Conservation (phyloP, 1,284 basidiomycete genomes). For the Malassezia equina region DNA sequence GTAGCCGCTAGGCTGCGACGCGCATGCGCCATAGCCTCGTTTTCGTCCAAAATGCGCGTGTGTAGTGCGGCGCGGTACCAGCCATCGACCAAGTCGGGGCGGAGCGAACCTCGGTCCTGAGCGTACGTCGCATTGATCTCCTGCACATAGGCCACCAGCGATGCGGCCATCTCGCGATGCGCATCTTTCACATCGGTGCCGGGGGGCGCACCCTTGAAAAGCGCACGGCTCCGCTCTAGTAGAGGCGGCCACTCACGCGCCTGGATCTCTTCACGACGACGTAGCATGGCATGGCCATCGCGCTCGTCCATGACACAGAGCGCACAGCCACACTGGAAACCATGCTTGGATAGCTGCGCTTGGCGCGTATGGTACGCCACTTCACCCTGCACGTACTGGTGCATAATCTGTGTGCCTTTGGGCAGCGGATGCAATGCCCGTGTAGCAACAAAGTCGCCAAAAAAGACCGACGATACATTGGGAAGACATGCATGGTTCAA, state of each 20-base stretch:
- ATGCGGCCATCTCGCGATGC: slow-evolving; percentile 27
- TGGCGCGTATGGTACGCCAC: slow-evolving; percentile 31
- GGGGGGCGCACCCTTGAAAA: slow-evolving; percentile 24
- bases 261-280: slow-evolving; percentile 23
- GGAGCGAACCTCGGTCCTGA: slow-evolving; percentile 17
- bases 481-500: slow-evolving; percentile 46
- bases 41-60: slow-evolving; percentile 20
- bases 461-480: slow-evolving; percentile 45
- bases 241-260: slow-evolving; percentile 31
- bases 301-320: slow-evolving; percentile 33
- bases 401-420: slow-evolving; percentile 42
- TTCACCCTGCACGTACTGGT: slow-evolving; percentile 45
- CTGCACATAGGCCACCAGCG: slow-evolving; percentile 23
- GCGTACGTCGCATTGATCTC: slow-evolving; percentile 33
- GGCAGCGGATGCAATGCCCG: slow-evolving; percentile 34
- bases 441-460: slow-evolving; percentile 42
- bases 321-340: slow-evolving; percentile 35
- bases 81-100: slow-evolving; percentile 36
- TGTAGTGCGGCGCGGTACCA: slow-evolving; percentile 27
- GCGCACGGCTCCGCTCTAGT: slow-evolving; percentile 31
- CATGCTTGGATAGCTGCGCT: slow-evolving; percentile 40
- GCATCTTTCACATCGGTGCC: slow-evolving; percentile 19
- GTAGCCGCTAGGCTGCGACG: slow-evolving; percentile 20
- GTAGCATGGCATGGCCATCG: slow-evolving; percentile 27
- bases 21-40: slow-evolving; percentile 16